Evolutionary conservation across 495 filamentous ascomycete species (phyloP).

Genomic region (Penicillium subrubescens): DNA sequence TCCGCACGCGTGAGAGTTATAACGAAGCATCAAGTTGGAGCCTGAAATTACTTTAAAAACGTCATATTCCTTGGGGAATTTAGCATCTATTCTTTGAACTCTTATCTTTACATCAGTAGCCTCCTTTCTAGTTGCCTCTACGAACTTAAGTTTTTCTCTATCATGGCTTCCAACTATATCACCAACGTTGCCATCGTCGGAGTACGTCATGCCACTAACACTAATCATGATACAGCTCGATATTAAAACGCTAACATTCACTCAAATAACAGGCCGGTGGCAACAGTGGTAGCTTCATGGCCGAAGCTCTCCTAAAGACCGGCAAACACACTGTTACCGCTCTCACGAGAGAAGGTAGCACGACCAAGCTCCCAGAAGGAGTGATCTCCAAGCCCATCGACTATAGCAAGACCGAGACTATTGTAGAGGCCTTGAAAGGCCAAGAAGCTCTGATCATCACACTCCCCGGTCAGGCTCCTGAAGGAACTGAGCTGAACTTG

Average conservation of each 20-base stretch:
- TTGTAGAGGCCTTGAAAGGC: constrained; percentile 50
- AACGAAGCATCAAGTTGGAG: neutral
- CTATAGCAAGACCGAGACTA: constrained; percentile 46
- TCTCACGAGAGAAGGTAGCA: constrained; percentile 49
- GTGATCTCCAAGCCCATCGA: constrained; percentile 44
- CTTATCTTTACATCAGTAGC: no score
- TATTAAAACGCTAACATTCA: neutral
- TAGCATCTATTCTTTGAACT: neutral
- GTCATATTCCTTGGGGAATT: neutral
- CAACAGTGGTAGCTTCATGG: constrained; percentile 55
- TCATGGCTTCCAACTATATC: constrained; percentile 20
- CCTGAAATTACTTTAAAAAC: neutral
- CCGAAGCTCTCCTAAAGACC: constrained; percentile 48
- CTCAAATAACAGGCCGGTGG: constrained; percentile 54
- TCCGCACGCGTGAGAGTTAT: neutral
- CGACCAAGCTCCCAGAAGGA: constrained; percentile 42
- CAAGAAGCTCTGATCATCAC: constrained; percentile 65
- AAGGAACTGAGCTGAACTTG: constrained; percentile 48
- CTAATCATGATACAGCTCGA: neutral
- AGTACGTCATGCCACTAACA: constrained; percentile 3
- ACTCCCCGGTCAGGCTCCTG: constrained; percentile 41
- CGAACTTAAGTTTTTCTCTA: neutral
- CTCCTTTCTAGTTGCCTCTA: neutral
- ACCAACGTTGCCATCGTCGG: constrained; percentile 21
- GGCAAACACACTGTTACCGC: constrained; percentile 57